Evolutionary conservation across 2,329 filamentous ascomycete genomes (phyloP).

Genomic region (Neonectria neomacrospora): DNA sequence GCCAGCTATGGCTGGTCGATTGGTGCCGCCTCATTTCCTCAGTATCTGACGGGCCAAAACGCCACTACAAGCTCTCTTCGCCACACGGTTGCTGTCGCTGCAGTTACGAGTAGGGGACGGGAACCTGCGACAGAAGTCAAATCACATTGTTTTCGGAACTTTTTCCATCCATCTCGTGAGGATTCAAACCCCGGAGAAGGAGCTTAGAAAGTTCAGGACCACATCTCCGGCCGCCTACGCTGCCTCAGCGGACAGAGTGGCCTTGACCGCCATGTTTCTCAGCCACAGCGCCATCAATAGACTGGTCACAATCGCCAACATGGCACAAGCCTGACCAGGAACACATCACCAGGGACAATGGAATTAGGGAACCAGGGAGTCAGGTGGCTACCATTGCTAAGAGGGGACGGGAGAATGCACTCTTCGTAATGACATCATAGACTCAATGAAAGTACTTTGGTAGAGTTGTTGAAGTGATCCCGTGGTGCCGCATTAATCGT

Average conservation of each 20-base stretch:
- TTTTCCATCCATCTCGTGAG: constrained; percentile 33
- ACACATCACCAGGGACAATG: no score
- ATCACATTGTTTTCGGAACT: constrained; percentile 37
- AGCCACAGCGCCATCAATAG: constrained; percentile 58
- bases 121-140: no score
- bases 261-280: constrained; percentile 53
- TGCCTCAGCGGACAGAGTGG: constrained; percentile 45
- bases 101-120: background rate
- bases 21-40: background rate
- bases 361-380: background rate
- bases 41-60: background rate
- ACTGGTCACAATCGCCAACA: constrained; percentile 61
- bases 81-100: background rate
- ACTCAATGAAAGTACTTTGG: background rate
- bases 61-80: background rate
- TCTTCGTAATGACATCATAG: background rate
- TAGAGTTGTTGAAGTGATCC: background rate
- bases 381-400: background rate
- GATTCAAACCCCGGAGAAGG: constrained; percentile 31
- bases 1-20: background rate
- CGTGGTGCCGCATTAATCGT: background rate
- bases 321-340: constrained; percentile 54
- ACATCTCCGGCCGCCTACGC: constrained; percentile 51
- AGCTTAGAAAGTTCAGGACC: constrained; percentile 48
- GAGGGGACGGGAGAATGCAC: background rate